phyloP scores from a whole-genome alignment of 495 filamentous ascomycete genomes.

The Lepraria neglecta region DNA sequence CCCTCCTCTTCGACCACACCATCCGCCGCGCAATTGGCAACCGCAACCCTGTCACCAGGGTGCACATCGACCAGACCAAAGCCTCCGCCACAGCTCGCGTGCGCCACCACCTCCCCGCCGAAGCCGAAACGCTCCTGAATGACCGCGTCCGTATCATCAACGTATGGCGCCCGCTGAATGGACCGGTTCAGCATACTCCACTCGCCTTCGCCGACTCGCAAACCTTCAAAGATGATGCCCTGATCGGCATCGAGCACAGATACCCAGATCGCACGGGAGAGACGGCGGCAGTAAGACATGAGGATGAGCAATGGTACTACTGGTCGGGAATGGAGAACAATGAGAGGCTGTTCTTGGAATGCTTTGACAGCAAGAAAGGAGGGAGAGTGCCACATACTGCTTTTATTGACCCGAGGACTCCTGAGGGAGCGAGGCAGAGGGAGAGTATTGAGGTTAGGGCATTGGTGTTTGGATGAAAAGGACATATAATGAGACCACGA shows the following conservation, averaged over 20 bases:
- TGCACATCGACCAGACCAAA: constrained; percentile 80
- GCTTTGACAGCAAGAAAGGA: constrained; percentile 64
- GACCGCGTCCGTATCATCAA: constrained; percentile 77
- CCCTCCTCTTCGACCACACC: constrained; percentile 87
- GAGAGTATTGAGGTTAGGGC: constrained; percentile 88
- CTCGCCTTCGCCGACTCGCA: constrained; percentile 63
- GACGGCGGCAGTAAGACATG: constrained; percentile 65
- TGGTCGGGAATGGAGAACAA: constrained; percentile 68
- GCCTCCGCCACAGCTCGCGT: constrained; percentile 60
- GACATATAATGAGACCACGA: not conserved
- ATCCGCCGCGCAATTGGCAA: constrained; percentile 57
- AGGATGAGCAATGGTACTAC: constrained; percentile 65
- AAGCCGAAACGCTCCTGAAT: constrained; percentile 51
- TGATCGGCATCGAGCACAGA: constrained; percentile 67
- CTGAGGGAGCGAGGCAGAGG: constrained; percentile 50
- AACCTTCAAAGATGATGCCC: constrained; percentile 54
- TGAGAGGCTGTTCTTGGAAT: constrained; percentile 75
- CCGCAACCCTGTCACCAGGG: constrained; percentile 60
- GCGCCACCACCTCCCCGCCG: constrained; percentile 52
- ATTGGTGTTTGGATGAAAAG: constrained; percentile 67
- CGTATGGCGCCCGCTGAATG: constrained; percentile 76
- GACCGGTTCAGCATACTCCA: constrained; percentile 62
- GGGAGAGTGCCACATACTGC: constrained; percentile 74
- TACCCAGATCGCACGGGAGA: constrained; percentile 67
- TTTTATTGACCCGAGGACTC: constrained; percentile 66